Percentiles rank a stretch among this genome's conserved stretches.
These are phyloP conservation scores for Hypoxylon sp. DNA, from an alignment of 2,329 filamentous ascomycete genomes.

Conservation along the genomic window DNA sequence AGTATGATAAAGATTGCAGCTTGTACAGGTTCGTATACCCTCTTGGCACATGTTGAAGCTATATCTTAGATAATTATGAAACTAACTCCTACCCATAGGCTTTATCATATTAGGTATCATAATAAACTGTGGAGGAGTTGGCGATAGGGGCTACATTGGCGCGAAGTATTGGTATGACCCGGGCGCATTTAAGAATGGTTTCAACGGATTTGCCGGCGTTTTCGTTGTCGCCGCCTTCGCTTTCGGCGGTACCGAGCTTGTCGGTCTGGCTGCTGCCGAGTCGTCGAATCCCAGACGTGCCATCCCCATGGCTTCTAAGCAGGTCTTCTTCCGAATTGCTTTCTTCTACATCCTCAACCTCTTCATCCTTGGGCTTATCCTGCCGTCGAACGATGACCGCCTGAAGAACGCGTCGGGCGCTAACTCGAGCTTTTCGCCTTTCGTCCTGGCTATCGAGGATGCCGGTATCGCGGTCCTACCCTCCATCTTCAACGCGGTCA, in stretches of 20 bases:
- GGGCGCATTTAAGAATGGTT: constrained; percentile 67
- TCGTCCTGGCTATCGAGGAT: constrained; percentile 66
- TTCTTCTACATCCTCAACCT: constrained; percentile 68
- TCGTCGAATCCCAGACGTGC: constrained; percentile 63
- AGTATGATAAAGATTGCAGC: constrained; percentile 71
- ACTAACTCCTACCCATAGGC: constrained; percentile 54
- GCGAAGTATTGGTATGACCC: constrained; percentile 72
- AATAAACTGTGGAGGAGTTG: constrained; percentile 70
- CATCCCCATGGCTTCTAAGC: constrained; percentile 66
- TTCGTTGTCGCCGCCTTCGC: constrained; percentile 68
- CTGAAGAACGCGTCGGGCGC: constrained; percentile 58
- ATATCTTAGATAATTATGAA: background rate
- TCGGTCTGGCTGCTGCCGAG: constrained; percentile 68
- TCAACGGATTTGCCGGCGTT: constrained; percentile 66
- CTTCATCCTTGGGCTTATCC: constrained; percentile 66
- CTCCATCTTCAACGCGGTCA: constrained; percentile 69
- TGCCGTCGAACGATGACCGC: constrained; percentile 60
- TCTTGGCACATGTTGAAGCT: background rate
- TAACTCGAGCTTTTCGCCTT: constrained; percentile 64
- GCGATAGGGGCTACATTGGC: constrained; percentile 71
- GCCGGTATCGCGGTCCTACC: constrained; percentile 66
- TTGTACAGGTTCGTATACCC: constrained; percentile 55
- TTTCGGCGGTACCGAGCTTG: constrained; percentile 67
- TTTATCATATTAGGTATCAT: constrained; percentile 76
- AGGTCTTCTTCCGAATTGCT: constrained; percentile 69